These are phyloP conservation scores for Avena eriantha DNA, from an alignment of 176 grass and related monocot species.

Conservation along the genomic window DNA sequence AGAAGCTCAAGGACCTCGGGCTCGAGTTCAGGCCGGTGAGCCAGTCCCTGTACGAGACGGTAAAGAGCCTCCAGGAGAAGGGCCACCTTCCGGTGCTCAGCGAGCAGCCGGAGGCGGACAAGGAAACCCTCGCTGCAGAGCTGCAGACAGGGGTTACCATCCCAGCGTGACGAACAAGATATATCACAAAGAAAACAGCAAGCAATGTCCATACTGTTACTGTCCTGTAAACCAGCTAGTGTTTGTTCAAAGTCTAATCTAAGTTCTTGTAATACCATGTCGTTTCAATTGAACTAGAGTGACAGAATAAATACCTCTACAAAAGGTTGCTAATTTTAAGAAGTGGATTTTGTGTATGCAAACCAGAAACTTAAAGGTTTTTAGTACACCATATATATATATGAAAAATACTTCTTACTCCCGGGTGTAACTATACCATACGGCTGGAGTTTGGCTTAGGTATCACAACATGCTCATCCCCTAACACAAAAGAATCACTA, in stretches of 20 bases:
- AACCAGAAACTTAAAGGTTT: background rate
- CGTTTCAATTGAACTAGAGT: conserved; percentile 35
- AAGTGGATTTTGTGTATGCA: background rate
- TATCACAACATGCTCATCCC: background rate
- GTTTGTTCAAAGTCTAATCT: conserved; percentile 5
- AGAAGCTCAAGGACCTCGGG: conserved; percentile 72
- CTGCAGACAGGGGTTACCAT: conserved; percentile 41
- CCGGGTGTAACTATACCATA: too few relatives aligned
- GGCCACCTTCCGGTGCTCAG: conserved; percentile 63
- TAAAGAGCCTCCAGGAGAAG: conserved; percentile 85
- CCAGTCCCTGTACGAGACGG: conserved; percentile 68
- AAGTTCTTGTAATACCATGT: conserved; percentile 6
- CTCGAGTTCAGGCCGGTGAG: conserved; percentile 67
- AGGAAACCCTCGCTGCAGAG: background rate
- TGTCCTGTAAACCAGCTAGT: conserved; percentile 33
- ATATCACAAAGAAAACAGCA: conserved; percentile 10
- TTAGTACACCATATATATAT: background rate
- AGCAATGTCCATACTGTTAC: conserved; percentile 13
- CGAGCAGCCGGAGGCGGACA: conserved; percentile 33
- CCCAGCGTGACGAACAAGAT: conserved; percentile 29
- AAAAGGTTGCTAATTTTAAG: conserved; percentile 29
- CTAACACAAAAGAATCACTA: background rate
- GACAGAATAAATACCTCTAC: conserved; percentile 38
- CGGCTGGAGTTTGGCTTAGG: background rate
- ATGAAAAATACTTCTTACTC: too few relatives aligned